Base-by-base conservation (phyloP, 2,329 filamentous ascomycete genomes). In the Myotisia sp. region DNA sequence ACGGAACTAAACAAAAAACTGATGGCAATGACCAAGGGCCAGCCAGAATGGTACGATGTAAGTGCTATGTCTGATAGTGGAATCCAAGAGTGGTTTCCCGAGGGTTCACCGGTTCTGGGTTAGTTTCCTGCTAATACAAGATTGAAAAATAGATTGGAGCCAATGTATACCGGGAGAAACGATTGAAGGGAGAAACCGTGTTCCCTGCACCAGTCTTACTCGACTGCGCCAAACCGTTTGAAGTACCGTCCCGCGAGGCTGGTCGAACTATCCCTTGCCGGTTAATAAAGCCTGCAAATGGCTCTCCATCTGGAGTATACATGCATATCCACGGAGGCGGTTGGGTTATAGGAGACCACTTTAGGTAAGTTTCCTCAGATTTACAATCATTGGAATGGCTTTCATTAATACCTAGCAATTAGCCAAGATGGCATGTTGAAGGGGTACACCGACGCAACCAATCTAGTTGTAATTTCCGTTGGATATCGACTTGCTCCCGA, bases 401-500 rank as follows among this genome's bases (percentile, higher is more conserved):
- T 21, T 23, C 9, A 18, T 14, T 23, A 14, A 17, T 39, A 8
- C 29, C 22, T 18, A 26, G n/a, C 8, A 16, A 10, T 29, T 21
- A 60, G 60, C 36, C 63, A 67, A 40, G 67, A 71, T 44, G 39
- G 50, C 1, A 56, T 62, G 21, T 53, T 74, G 7, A 59, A 66
- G 34, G 55, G 55, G 41, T 63, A 68, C 49, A 67, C 69, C 29
- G 59, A 71, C 41, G 49, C 53, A 18, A 62, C 55, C 29, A 53
- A 64, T 23, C 38, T 71, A 2, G 63, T 63, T 0, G 63, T 68
- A 10, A 49, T 76, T 8, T 70, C 64, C 0, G 61, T 74, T 5
- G 71, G 70, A 1, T 76, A 76, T 47, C 60, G 72, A 18, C 61
- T 72, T 12, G 70, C 71, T 0, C 73, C 73, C 0, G 71, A 76